Conservation (phyloP, 208 protist species). For the Tritrichomonas musculus region DNA sequence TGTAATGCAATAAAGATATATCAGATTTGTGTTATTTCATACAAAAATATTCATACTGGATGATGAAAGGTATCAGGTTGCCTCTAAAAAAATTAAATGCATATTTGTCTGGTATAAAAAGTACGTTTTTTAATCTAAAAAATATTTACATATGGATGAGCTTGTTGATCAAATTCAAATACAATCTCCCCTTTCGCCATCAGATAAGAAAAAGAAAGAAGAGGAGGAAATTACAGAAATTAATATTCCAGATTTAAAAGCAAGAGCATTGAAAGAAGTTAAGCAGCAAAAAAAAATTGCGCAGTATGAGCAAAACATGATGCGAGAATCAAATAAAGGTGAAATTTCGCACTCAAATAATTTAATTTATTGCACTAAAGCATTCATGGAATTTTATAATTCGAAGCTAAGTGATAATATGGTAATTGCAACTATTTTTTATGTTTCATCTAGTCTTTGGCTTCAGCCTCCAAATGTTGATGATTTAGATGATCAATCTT, state of each 20-base stretch:
- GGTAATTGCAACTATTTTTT: neutral
- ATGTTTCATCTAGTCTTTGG: neutral
- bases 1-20: too few relatives aligned
- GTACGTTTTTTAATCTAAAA: too few relatives aligned
- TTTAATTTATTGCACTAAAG: neutral
- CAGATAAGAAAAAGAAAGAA: neutral
- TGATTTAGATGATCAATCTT: neutral
- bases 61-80: too few relatives aligned
- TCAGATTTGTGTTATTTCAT: too few relatives aligned
- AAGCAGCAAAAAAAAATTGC: neutral
- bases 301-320: too few relatives aligned
- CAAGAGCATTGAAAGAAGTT: neutral
- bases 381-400: neutral
- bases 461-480: neutral
- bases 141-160: too few relatives aligned
- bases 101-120: too few relatives aligned
- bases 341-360: too few relatives aligned
- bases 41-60: too few relatives aligned
- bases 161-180: too few relatives aligned
- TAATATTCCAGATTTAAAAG: neutral
- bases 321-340: too few relatives aligned
- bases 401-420: neutral
- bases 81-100: too few relatives aligned
- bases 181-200: neutral
- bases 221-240: neutral